These are phyloP conservation scores for Ballota nigra DNA, from an alignment of 257 asterid species.

Conservation along the genomic window DNA sequence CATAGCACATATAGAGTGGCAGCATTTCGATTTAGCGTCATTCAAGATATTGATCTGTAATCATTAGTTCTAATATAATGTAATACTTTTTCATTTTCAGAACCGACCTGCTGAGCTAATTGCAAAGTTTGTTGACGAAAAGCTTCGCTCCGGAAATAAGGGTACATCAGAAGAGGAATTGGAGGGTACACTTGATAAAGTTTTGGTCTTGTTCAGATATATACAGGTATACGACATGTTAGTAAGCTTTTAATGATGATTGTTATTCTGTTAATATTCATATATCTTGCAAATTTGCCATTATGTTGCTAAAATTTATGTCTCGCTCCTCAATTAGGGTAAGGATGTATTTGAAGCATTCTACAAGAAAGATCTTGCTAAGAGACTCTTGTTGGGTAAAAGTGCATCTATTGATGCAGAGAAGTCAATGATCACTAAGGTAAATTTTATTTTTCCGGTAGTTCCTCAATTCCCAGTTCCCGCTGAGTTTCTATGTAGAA, in stretches of 20 bases:
- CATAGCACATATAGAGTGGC: too few relatives aligned
- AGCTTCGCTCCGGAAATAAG: constrained; percentile 98
- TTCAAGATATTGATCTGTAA: background rate
- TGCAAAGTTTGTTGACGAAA: constrained; percentile 95
- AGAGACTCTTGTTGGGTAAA: constrained; percentile 87
- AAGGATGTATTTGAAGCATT: constrained; percentile 69
- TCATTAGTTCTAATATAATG: background rate
- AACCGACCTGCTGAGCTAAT: constrained; percentile 98
- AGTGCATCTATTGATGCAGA: constrained; percentile 99
- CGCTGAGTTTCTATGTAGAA: background rate
- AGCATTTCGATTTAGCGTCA: background rate
- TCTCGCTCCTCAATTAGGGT: constrained; percentile 36
- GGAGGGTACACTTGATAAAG: constrained; percentile 97
- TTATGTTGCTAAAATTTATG: background rate
- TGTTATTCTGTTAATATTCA: background rate
- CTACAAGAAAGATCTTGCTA: constrained; percentile 74
- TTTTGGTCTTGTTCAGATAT: constrained; percentile 89
- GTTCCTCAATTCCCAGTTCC: background rate
- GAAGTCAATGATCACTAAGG: constrained; percentile 84
- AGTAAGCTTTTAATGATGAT: background rate
- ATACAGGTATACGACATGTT: constrained; percentile 61
- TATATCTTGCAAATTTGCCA: constrained; percentile 1
- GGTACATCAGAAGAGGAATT: constrained; percentile 99
- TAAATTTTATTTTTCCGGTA: constrained; percentile 22
- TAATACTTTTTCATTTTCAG: constrained; percentile 37